Evolutionary conservation across 768 basidiomycete genomes (phyloP).

Genomic region (Xerocomus potaroensis): DNA sequence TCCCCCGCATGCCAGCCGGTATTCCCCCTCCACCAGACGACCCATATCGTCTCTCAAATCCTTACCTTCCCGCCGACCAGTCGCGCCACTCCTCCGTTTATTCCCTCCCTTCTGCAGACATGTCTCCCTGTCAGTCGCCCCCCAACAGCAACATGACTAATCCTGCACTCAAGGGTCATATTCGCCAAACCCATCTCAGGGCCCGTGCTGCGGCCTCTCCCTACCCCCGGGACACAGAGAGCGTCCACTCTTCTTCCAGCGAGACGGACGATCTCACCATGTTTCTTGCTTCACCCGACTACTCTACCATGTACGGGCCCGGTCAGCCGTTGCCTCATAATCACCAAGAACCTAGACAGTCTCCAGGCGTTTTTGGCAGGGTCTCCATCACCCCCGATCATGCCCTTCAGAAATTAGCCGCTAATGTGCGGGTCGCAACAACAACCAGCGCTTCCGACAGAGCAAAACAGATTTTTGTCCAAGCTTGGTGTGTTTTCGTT

Average conservation of each 20-base stretch:
- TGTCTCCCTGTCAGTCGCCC: constrained; percentile 57
- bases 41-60: constrained; percentile 61
- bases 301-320: constrained; percentile 60
- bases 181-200: constrained; percentile 71
- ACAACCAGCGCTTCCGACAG: constrained; percentile 89
- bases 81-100: constrained; percentile 44
- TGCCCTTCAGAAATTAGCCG: constrained; percentile 79
- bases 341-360: constrained; percentile 48
- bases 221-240: constrained; percentile 82
- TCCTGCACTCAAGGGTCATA: constrained; percentile 72
- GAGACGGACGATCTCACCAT: constrained; percentile 86
- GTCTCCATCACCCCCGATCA: constrained; percentile 77
- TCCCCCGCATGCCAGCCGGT: constrained; percentile 48
- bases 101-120: constrained; percentile 37
- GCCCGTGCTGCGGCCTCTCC: constrained; percentile 79
- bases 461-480: constrained; percentile 90
- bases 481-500: constrained; percentile 67
- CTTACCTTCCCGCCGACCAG: constrained; percentile 44
- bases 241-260: constrained; percentile 81
- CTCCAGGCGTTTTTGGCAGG: constrained; percentile 70
- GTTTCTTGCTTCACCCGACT: constrained; percentile 65
- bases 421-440: constrained; percentile 82
- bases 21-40: constrained; percentile 59
- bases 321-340: constrained; percentile 37
- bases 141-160: constrained; percentile 74